These are phyloP conservation scores for Sporopachydermia quercuum DNA, from an alignment of 805 yeast species.

Conservation along the genomic window DNA sequence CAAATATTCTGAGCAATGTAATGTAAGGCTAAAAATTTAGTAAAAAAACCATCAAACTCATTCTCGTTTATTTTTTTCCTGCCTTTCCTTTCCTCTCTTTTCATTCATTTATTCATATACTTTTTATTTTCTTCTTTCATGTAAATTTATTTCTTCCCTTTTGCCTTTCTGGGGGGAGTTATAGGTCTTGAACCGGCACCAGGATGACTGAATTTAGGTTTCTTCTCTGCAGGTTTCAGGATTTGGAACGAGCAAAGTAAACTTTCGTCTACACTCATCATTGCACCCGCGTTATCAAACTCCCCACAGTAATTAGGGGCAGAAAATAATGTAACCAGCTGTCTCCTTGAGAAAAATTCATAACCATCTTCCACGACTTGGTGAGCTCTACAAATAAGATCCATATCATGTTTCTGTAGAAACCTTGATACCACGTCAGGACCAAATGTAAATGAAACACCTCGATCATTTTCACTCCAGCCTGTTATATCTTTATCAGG, in stretches of 20 bases:
- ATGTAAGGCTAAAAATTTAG: too few relatives aligned
- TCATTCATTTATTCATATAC: too few relatives aligned
- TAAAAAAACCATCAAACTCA: too few relatives aligned
- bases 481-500: conserved; percentile 98
- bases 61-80: too few relatives aligned
- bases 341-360: conserved; percentile 92
- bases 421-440: conserved; percentile 96
- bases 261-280: conserved; percentile 98
- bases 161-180: conserved; percentile 41
- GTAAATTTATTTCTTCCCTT: conserved; percentile 5
- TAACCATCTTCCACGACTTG: conserved; percentile 99
- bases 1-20: too few relatives aligned
- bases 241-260: conserved; percentile 92
- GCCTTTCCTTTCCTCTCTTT: too few relatives aligned
- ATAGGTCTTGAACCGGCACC: conserved; percentile 32
- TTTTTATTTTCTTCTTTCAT: too few relatives aligned
- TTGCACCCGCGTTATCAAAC: conserved; percentile 97
- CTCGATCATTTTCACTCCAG: conserved; percentile 98
- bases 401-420: conserved; percentile 95
- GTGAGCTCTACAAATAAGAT: conserved; percentile 94
- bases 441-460: conserved; percentile 98
- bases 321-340: conserved; percentile 84
- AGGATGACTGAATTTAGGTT: conserved; percentile 45
- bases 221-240: conserved; percentile 95
- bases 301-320: conserved; percentile 99